These are phyloP conservation scores for Saccharomyces hybrid DNA, from an alignment of 1,139 yeast genomes.

Conservation along the genomic window DNA sequence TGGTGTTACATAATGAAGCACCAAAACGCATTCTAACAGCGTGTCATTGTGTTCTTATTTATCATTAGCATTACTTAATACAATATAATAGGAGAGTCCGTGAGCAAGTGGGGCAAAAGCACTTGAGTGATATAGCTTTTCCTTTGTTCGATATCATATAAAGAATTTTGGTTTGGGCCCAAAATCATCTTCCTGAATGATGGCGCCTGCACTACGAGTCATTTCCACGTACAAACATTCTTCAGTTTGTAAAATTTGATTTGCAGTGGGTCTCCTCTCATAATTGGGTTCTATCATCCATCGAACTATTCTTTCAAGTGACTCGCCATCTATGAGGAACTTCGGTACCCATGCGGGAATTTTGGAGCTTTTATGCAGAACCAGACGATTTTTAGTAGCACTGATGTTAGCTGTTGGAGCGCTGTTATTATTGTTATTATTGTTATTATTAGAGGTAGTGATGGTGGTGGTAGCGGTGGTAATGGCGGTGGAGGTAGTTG, in stretches of 20 bases:
- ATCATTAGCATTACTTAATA: no score
- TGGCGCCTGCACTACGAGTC: constrained; percentile 88
- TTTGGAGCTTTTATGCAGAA: constrained; percentile 7
- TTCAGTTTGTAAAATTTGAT: constrained; percentile 53
- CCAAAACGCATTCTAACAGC: no score
- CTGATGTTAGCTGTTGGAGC: no score
- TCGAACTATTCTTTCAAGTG: constrained; percentile 71
- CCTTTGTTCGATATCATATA: constrained; percentile 6
- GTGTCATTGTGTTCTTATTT: no score
- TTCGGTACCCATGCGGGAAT: constrained; percentile 79
- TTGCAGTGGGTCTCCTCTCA: constrained; percentile 72
- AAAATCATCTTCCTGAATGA: constrained; percentile 91
- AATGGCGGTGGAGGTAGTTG: neutral
- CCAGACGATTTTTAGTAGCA: neutral
- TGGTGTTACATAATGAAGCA: no score
- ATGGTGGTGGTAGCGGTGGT: constrained; percentile 2
- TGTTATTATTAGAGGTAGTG: neutral
- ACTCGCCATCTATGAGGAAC: constrained; percentile 68
- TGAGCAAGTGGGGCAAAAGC: neutral
- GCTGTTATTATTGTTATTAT: neutral
- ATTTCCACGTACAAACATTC: constrained; percentile 76
- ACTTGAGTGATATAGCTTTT: neutral
- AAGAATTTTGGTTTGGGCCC: constrained; percentile 61
- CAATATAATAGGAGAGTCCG: no score
- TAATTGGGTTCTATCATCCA: constrained; percentile 91